Base-by-base conservation (phyloP, 768 basidiomycete species). In the Russula ochroleuca region DNA sequence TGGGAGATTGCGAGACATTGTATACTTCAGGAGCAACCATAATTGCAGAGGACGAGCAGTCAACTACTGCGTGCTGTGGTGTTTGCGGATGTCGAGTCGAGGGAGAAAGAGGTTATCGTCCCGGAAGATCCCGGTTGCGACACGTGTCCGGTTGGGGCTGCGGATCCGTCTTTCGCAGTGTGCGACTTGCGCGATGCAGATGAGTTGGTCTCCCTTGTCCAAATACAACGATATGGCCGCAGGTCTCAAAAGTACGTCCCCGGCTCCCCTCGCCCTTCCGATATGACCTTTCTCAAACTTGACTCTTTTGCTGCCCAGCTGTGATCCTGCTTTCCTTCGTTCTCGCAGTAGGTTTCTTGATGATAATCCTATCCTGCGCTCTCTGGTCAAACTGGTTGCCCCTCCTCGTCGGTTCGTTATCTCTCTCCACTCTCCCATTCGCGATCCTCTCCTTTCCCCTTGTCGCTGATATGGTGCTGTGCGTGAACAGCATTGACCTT, bases 351-450 rank as follows among this genome's bases (percentile, higher is more conserved):
- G 97, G 97, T n/a, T 99, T 99, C 79, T 78, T 99, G 62, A 84
- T 98, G 72, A 92, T 98, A 72, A 99, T 99, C 74, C 86, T 99
- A 25, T 93, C 93, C 1, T 98, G 97, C 73, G 97, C 97, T 8
- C 78, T 98, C 35, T 98, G 89, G 88, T 78, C 85, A 15, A 99
- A 99, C 74, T 99, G 97, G 97, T 80, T 98, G 23, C 97, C 97
- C 38, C 80, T 99, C 56, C 82, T 98, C 67, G 96, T 98, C 67
- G 97, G 97, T 97, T 23, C 40, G 43, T 45, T 28, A 37, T 48
- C 28, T 35, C 15, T 10, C 5, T 17, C n/a, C n/a, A 35, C 43
- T 37, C 19, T 28, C 57, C 28, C 28, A 28, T 35, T 6, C 21
- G 21, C 5, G 19, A 10, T 3, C 40, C 9, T 19, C 7, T 1